Evolutionary conservation across 2,329 filamentous ascomycete species (phyloP).

Genomic region (Talaromyces sp.): DNA sequence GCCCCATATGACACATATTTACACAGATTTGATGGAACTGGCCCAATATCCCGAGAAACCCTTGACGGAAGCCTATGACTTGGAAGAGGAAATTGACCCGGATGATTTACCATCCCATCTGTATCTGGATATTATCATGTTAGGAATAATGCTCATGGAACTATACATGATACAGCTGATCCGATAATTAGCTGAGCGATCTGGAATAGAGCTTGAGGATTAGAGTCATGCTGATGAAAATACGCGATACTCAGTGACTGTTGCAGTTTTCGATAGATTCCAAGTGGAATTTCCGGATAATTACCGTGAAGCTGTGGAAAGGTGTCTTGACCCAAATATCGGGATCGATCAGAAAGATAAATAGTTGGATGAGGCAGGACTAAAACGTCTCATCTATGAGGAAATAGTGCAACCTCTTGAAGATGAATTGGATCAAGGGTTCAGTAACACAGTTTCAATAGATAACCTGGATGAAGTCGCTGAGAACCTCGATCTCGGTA

Average conservation of each 20-base stretch:
- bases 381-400: constrained; percentile 7
- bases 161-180: constrained; percentile 6
- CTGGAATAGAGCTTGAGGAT: neutral
- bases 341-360: constrained; percentile 4
- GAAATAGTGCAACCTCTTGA: constrained; percentile 5
- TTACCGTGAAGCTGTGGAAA: constrained; percentile 5
- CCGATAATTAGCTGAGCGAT: constrained; percentile 1
- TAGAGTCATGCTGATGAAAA: constrained; percentile 1
- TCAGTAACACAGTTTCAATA: constrained; percentile 7
- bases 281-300: constrained; percentile 5
- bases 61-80: neutral
- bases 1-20: neutral
- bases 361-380: constrained; percentile 1
- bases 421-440: constrained; percentile 8
- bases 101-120: constrained; percentile 4
- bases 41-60: neutral
- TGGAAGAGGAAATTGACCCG: constrained; percentile 3
- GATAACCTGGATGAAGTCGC: constrained; percentile 7
- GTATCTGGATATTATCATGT: constrained; percentile 7
- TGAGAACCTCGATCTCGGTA: constrained; percentile 6
- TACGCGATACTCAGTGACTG: neutral
- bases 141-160: constrained; percentile 9
- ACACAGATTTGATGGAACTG: constrained; percentile 2
- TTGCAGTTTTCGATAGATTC: constrained; percentile 5
- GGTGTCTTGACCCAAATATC: constrained; percentile 6